A percentile compares a stretch with the other conserved stretches of the same genome.
phyloP scores from a whole-genome alignment of 495 filamentous ascomycete genomes.

The Penicillium pulvis region DNA sequence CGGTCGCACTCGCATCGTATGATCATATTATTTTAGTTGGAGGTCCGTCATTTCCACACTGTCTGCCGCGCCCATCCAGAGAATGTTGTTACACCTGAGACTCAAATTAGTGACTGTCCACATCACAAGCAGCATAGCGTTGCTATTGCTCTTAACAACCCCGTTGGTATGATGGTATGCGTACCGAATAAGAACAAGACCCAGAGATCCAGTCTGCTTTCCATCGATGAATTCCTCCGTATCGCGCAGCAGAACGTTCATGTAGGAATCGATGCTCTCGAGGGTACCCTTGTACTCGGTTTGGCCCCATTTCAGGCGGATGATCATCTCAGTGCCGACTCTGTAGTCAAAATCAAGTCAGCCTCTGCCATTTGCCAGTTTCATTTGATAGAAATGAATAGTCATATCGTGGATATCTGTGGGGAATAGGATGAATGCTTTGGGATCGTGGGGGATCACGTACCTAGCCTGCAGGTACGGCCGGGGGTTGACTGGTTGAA shows the following conservation, averaged over 20 bases:
- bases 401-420: neutral
- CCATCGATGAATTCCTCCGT: constrained; percentile 92
- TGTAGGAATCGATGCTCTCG: constrained; percentile 94
- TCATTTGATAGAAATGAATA: neutral
- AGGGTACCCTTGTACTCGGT: constrained; percentile 94
- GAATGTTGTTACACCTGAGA: constrained; percentile 86
- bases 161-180: constrained; percentile 13
- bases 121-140: neutral
- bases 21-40: constrained; percentile 40
- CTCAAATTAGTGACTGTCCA: constrained; percentile 29
- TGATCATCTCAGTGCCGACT: constrained; percentile 84
- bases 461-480: constrained; percentile 88
- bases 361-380: neutral
- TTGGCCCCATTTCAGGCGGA: constrained; percentile 96
- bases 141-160: neutral
- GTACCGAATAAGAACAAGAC: constrained; percentile 90
- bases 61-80: constrained; percentile 76
- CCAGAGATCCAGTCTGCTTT: constrained; percentile 79
- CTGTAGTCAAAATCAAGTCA: constrained; percentile 41
- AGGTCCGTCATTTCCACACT: constrained; percentile 61
- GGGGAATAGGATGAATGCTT: neutral
- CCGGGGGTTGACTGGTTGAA: constrained; percentile 87
- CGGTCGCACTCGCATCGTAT: constrained; percentile 1
- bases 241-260: constrained; percentile 91
- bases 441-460: constrained; percentile 27